Base-by-base conservation (phyloP, 2,329 filamentous ascomycete species). In the Colletotrichum sp. region DNA sequence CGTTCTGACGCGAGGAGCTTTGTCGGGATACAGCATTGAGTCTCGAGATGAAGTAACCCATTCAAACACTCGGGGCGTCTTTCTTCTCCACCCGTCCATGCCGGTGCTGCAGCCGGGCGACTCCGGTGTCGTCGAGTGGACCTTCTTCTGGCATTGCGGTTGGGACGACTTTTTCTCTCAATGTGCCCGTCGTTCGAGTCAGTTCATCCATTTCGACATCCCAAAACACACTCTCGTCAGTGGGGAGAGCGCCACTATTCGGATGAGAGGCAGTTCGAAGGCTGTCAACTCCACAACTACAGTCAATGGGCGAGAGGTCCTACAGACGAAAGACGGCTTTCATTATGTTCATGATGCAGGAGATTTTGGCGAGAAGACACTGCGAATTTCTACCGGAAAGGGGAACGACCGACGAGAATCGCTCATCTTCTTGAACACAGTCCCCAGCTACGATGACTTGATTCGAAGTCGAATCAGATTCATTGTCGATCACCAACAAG, bases 11-110 rank as follows among this genome's bases (percentile, higher is more conserved):
- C 66, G 64, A 9, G 73, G 73, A 4, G 60, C 75, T 6, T 14
- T 77, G n/a, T 48, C 48, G 14, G 73, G 75, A 9, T 77, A 77
- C 72, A 77, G 75, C 55, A 76, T 77, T 21, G 73, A 77, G 59
- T 64, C 68, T 32, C 73, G 75, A 16, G 73, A 77, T 28, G 69
- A 68, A 14, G 57, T 76, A 16, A 57, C 65, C 7, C 65, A 72
- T 30, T 77, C 73, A 6, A 77, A 77, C 16, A 77, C 75, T 18
- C 72, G 75, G 2, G 73, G 75, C 7, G 73, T 76, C 4, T 77
- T 77, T 28, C 64, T 77, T 13, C 65, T 77, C 8, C 75, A 77
- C 32, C 73, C 75, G 9, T 24, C 64, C 3, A 39, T 77, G 26
- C 68, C 73, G 4, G 12, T 61, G 8, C 68, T 77, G 18, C 68